phyloP scores from a whole-genome alignment of 176 grass and related monocot genomes.

The Olyra latifolia region DNA sequence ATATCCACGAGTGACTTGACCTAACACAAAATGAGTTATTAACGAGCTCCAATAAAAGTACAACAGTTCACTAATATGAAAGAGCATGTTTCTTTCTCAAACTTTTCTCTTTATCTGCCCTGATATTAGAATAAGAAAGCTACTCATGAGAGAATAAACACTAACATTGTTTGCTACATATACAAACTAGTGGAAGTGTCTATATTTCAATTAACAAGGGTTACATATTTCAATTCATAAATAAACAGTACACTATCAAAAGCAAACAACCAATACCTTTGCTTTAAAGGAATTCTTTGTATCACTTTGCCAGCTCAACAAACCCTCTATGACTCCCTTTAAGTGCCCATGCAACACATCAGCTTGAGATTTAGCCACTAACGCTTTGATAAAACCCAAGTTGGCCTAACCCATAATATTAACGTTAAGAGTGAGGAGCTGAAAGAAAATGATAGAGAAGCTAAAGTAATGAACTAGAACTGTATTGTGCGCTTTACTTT shows the following conservation, averaged over 20 bases:
- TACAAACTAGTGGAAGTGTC: neutral
- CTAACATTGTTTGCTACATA: neutral
- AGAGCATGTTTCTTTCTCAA: neutral
- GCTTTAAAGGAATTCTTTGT: slow-evolving; percentile 88
- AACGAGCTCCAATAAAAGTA: neutral
- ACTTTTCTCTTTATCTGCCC: neutral
- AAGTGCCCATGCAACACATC: slow-evolving; percentile 74
- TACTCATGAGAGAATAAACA: neutral
- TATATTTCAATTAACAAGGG: neutral
- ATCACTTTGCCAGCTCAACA: slow-evolving; percentile 76
- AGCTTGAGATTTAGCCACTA: slow-evolving; percentile 87
- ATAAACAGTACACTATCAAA: slow-evolving; percentile 19
- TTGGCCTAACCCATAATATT: slow-evolving; percentile 61
- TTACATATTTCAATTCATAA: neutral
- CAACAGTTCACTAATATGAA: neutral
- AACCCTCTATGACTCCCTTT: slow-evolving; percentile 68
- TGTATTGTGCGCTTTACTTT: slow-evolving; percentile 48
- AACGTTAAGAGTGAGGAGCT: slow-evolving; percentile 18
- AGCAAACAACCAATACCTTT: slow-evolving; percentile 57
- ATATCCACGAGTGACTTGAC: slow-evolving; percentile 90
- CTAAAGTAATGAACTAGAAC: slow-evolving; percentile 19
- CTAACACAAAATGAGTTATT: slow-evolving; percentile 34
- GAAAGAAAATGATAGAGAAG: neutral
- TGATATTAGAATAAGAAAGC: slow-evolving; percentile 1
- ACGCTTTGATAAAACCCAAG: slow-evolving; percentile 91